Conservation (phyloP, 2,329 filamentous ascomycete genomes). For the Lachnellula subtilissima region DNA sequence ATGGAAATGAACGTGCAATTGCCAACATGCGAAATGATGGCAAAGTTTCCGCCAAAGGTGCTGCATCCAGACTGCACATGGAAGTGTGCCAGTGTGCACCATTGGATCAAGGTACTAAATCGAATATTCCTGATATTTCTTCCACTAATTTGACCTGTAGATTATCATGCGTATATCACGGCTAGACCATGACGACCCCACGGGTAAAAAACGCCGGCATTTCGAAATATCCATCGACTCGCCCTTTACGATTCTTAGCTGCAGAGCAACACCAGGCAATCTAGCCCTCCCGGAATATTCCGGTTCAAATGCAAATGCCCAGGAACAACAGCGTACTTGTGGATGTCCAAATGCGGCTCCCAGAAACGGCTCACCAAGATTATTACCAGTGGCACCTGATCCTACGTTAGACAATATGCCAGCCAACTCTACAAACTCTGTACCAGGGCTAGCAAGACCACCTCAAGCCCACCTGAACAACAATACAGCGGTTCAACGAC, state of each 20-base stretch:
- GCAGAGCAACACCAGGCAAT: conserved; percentile 66
- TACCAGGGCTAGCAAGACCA: conserved; percentile 37
- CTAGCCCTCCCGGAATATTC: conserved; percentile 65
- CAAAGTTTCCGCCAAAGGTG: conserved; percentile 53
- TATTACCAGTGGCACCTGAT: conserved; percentile 38
- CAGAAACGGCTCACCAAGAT: conserved; percentile 22
- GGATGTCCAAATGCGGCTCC: conserved; percentile 58
- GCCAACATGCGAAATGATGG: conserved; percentile 64
- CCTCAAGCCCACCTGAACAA: conserved; percentile 43
- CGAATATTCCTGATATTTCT: conserved; percentile 14
- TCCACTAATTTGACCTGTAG: conserved; percentile 35
- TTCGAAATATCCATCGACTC: conserved; percentile 77
- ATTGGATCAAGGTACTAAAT: conserved; percentile 66
- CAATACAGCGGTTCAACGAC: conserved; percentile 28
- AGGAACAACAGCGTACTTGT: conserved; percentile 44
- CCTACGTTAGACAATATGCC: conserved; percentile 41
- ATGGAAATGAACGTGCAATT: conserved; percentile 73
- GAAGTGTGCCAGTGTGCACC: conserved; percentile 68
- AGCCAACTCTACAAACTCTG: conserved; percentile 11
- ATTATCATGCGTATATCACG: conserved; percentile 72
- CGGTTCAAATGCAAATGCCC: conserved; percentile 41
- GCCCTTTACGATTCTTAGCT: conserved; percentile 70
- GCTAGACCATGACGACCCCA: conserved; percentile 57
- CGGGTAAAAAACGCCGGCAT: conserved; percentile 55
- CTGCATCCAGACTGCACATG: conserved; percentile 71